Evolutionary conservation across 2,329 filamentous ascomycete species (phyloP).

Genomic region (Neopestalotiopsis sp.): DNA sequence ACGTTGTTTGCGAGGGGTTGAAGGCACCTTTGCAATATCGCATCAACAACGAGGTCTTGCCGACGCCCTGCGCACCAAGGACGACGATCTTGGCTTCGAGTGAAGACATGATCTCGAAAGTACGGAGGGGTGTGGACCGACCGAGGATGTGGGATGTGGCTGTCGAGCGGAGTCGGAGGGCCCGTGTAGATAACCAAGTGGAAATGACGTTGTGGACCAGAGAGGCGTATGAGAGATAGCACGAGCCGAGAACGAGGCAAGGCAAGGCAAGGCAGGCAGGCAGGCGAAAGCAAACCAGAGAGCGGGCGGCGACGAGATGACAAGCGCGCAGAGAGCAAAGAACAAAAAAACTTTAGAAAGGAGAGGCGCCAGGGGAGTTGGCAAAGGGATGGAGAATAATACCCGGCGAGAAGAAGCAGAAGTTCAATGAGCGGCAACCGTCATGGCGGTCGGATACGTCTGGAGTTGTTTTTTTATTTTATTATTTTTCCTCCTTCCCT

Average conservation of each 20-base stretch:
- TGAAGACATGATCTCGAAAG: conserved; percentile 52
- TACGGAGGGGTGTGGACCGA: neutral
- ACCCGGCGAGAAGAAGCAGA: neutral
- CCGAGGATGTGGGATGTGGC: neutral
- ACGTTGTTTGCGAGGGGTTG: conserved; percentile 66
- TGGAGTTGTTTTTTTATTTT: neutral
- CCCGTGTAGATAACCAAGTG: conserved; percentile 2
- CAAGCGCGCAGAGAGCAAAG: neutral
- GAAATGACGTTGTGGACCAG: conserved; percentile 1
- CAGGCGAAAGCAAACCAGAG: neutral
- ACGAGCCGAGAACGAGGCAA: neutral
- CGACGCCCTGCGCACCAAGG: conserved; percentile 79
- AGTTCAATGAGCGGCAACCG: conserved; percentile 3
- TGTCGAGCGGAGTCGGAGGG: conserved; percentile 2
- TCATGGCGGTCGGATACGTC: neutral
- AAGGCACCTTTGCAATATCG: conserved; percentile 78
- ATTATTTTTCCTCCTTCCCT: neutral
- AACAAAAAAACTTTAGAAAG: neutral
- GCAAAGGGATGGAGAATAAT: neutral
- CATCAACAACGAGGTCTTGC: conserved; percentile 80
- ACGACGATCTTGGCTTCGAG: conserved; percentile 85
- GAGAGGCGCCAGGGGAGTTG: neutral
- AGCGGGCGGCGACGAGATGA: neutral
- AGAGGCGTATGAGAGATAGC: neutral
- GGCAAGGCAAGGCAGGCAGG: no score